Base-by-base conservation (phyloP, 2,329 filamentous ascomycete species). In the Monosporascus sp. region DNA sequence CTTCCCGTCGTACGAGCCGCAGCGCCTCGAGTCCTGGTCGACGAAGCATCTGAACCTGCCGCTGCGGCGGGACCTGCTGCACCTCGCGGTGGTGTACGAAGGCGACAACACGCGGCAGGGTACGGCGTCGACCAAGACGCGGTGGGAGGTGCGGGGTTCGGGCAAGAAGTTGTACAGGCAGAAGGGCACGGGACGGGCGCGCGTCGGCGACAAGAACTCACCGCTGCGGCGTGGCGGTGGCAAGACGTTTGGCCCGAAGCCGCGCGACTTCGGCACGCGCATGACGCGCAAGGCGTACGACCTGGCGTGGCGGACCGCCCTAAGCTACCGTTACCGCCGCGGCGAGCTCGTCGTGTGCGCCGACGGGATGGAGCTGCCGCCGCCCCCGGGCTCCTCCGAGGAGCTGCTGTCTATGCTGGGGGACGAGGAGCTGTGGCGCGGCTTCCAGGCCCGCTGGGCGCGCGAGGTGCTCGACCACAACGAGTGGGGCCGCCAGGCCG, bases 251-350 rank as follows among this genome's bases (percentile, higher is more conserved):
- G 94, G 94, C n/a, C 94, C 94, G 27, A 86, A 92, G 63, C 92
- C 92, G 25, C 82, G 94, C 69, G 90, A 97, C 74, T 99, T 99
- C 68, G 83, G 83, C 55, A 95, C 92, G 22, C 81, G 81, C 17
- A 78, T 99, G 52, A 91, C 88, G 63, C 81, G 81, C 67, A 97
- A 97, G 76, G 83, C 96, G 48, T 99, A 99, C 75, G 92, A 97
- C 72, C 80, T 95, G 63, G 94, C 94, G 9, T 97, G 90, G 90
- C 85, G 94, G 67, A 97, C 89, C 44, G 94, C 94, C 11, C 80
- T 99, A 60, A 94, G 88, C 66, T 96, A 96, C 76, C 85, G 94
- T 55, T 97, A 94, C 74, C 80, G 87, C 60, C 84, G 86, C 60
- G 94, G 92, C 48, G 90, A 97, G 75, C 76, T 99, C 64, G 77